Evolutionary conservation across 2,329 filamentous ascomycete species (phyloP).

Genomic region (Meredithiella fracta): DNA sequence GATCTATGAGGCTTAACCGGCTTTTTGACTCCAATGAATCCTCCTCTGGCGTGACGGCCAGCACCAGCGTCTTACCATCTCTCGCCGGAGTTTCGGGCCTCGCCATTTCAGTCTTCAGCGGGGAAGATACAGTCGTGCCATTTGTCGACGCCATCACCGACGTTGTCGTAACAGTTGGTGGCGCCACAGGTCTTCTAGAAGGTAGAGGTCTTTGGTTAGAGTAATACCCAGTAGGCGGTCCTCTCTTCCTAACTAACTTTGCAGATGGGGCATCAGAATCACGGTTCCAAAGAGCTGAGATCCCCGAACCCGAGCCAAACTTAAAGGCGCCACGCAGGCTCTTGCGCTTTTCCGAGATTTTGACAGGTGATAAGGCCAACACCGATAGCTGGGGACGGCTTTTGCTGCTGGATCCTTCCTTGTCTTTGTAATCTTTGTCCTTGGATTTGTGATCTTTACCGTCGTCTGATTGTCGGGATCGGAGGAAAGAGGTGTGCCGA

Average conservation of each 20-base stretch:
- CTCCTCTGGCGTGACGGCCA: not conserved
- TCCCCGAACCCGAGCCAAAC: conserved; percentile 5
- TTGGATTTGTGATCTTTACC: conserved; percentile 3
- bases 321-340: conserved; percentile 7
- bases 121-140: not conserved
- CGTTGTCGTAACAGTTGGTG: conserved; percentile 2
- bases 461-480: conserved; percentile 4
- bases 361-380: not conserved
- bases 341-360: conserved; percentile 8
- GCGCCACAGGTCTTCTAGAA: conserved; percentile 10
- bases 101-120: not conserved
- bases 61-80: not conserved
- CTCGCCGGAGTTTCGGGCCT: not conserved
- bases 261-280: not conserved
- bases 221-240: conserved; percentile 3
- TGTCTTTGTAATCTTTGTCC: conserved; percentile 6
- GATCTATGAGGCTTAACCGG: not conserved
- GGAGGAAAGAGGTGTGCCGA: conserved; percentile 6
- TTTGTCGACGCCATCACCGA: not conserved
- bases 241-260: conserved; percentile 11
- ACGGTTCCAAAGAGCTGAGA: conserved; percentile 6
- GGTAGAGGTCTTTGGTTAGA: conserved; percentile 8
- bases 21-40: not conserved
- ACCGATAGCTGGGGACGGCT: not conserved
- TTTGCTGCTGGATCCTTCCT: not conserved